These are phyloP conservation scores for Annona cherimola DNA, from an alignment of 164 flowering plant genomes.

Conservation along the genomic window DNA sequence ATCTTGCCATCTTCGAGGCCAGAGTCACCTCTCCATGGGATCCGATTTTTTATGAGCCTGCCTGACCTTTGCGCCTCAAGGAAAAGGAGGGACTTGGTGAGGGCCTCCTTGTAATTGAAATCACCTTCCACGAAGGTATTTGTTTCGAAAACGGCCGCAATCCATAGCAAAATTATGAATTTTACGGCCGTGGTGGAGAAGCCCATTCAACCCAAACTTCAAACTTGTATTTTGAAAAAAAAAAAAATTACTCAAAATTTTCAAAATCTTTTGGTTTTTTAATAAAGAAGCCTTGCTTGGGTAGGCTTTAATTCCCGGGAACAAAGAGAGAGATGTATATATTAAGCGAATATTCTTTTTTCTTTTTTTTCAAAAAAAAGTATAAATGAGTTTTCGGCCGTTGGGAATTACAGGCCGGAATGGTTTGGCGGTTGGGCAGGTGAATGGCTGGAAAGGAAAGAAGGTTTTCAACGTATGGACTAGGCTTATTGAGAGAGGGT, in stretches of 20 bases:
- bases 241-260: not conserved
- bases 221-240: not conserved
- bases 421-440: too few relatives aligned
- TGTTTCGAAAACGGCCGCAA: conserved; percentile 22
- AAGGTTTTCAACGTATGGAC: too few relatives aligned
- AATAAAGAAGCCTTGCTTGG: too few relatives aligned
- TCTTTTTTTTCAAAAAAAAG: not conserved
- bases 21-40: conserved; percentile 77
- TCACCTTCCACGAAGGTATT: conserved; percentile 25
- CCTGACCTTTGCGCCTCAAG: conserved; percentile 92
- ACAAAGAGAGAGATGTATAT: too few relatives aligned
- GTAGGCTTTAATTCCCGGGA: too few relatives aligned
- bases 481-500: too few relatives aligned
- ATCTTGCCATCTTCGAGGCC: conserved; percentile 68
- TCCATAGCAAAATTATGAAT: conserved; percentile 27
- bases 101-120: conserved; percentile 71
- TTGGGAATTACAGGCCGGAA: too few relatives aligned
- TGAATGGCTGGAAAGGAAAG: too few relatives aligned
- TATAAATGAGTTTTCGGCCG: not conserved
- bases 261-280: too few relatives aligned
- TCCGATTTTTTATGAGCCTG: conserved; percentile 52
- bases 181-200: conserved; percentile 9
- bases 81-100: conserved; percentile 69
- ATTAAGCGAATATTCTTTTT: not conserved
- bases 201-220: conserved; percentile 11